Evolutionary conservation across 768 basidiomycete genomes (phyloP).

Genomic region (Phaeolepiota aurea): DNA sequence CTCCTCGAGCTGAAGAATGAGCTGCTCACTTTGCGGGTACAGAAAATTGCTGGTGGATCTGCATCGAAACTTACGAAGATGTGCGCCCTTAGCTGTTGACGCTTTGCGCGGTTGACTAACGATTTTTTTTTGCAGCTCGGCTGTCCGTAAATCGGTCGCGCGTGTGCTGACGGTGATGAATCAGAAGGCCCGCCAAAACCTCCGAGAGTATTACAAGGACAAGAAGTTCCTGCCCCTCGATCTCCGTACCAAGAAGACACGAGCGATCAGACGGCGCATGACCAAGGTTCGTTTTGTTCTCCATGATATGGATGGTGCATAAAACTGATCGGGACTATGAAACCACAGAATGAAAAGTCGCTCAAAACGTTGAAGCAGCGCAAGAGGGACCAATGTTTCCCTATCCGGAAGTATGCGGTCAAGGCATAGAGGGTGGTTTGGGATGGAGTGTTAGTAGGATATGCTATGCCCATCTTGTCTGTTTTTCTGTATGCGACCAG

Average conservation of each 20-base stretch:
- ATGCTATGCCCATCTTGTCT: not conserved
- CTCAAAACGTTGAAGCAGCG: slow-evolving; percentile 86
- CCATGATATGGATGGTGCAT: not conserved
- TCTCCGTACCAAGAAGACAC: slow-evolving; percentile 95
- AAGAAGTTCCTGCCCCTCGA: slow-evolving; percentile 97
- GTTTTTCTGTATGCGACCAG: not conserved
- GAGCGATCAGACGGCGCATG: slow-evolving; percentile 93
- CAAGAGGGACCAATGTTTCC: slow-evolving; percentile 96
- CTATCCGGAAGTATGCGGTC: slow-evolving; percentile 88
- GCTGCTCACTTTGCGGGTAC: slow-evolving; percentile 88
- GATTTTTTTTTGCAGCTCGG: slow-evolving; percentile 44
- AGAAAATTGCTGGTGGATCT: slow-evolving; percentile 95
- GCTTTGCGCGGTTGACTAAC: not conserved
- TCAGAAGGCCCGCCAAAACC: slow-evolving; percentile 94
- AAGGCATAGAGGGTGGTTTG: slow-evolving; percentile 63
- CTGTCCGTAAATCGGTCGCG: slow-evolving; percentile 97
- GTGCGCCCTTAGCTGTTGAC: slow-evolving; percentile 40
- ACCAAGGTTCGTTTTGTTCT: slow-evolving; percentile 55
- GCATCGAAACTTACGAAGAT: slow-evolving; percentile 96
- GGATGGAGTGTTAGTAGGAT: slow-evolving; percentile 4
- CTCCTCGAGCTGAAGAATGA: slow-evolving; percentile 91
- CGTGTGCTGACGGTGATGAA: slow-evolving; percentile 98
- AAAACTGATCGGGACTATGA: slow-evolving; percentile 1
- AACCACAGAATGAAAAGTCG: slow-evolving; percentile 65
- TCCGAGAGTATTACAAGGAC: slow-evolving; percentile 95